phyloP scores from a whole-genome alignment of 768 basidiomycete species.

The Coprinopsis sp. region DNA sequence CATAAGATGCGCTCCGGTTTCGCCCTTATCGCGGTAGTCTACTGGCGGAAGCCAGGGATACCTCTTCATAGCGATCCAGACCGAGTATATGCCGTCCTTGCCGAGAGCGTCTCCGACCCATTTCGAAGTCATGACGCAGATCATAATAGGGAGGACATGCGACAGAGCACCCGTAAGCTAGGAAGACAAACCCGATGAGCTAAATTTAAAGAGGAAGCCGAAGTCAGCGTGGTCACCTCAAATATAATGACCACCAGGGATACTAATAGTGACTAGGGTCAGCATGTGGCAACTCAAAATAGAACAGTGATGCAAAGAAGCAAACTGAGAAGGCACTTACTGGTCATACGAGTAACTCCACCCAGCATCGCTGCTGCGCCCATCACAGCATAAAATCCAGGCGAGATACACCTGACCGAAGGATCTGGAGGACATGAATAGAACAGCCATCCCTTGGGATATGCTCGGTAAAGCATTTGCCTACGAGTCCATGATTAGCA shows the following conservation, averaged over 20 bases:
- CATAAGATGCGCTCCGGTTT: conserved; percentile 60
- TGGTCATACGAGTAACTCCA: conserved; percentile 74
- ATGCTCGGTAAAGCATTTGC: conserved; percentile 62
- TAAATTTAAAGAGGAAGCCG: not conserved
- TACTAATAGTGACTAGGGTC: conserved; percentile 34
- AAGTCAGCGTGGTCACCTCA: conserved; percentile 37
- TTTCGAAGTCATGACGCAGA: conserved; percentile 72
- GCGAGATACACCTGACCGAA: conserved; percentile 62
- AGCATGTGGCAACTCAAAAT: conserved; percentile 3
- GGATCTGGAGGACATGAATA: conserved; percentile 69
- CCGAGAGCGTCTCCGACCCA: conserved; percentile 73
- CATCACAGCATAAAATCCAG: conserved; percentile 74
- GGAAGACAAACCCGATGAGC: conserved; percentile 1
- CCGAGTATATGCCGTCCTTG: conserved; percentile 64
- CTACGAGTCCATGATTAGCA: conserved; percentile 26
- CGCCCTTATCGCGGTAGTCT: conserved; percentile 61
- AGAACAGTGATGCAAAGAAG: not conserved
- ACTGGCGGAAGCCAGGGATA: conserved; percentile 69
- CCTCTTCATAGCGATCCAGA: conserved; percentile 66
- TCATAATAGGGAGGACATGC: conserved; percentile 80
- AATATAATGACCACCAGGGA: conserved; percentile 75
- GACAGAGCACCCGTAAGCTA: conserved; percentile 76
- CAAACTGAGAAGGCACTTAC: conserved; percentile 40
- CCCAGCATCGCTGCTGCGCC: conserved; percentile 74
- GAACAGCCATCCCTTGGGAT: conserved; percentile 67